Percentiles rank a stretch among this genome's conserved stretches.
Evolutionary conservation across 495 filamentous ascomycete genomes (phyloP).

Genomic region (Talaromyces nanjingensis): DNA sequence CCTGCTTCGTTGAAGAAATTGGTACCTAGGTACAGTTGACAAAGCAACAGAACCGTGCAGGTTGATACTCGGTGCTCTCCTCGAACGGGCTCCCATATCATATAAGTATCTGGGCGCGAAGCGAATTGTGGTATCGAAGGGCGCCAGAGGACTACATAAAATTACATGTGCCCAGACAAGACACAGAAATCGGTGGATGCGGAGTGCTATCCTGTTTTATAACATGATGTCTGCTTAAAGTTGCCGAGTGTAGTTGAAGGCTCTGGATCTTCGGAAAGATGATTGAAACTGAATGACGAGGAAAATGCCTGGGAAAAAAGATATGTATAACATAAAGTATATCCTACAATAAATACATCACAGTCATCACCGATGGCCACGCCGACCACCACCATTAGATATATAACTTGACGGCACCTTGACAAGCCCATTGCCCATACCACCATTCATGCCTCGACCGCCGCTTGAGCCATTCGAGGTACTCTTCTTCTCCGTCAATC

Average conservation of each 20-base stretch:
- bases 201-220: too few relatives aligned
- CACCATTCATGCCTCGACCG: background rate
- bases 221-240: too few relatives aligned
- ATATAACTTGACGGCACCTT: slow-evolving; percentile 2
- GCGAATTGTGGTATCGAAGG: too few relatives aligned
- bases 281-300: too few relatives aligned
- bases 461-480: background rate
- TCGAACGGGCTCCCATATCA: too few relatives aligned
- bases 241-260: too few relatives aligned
- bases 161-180: too few relatives aligned
- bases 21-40: background rate
- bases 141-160: too few relatives aligned
- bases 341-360: background rate
- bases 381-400: slow-evolving; percentile 1
- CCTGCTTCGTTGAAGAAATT: background rate
- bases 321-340: background rate
- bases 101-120: too few relatives aligned
- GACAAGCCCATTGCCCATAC: background rate
- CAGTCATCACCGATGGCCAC: background rate
- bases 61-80: background rate
- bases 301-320: background rate
- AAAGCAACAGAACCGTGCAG: background rate
- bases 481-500: slow-evolving; percentile 52
- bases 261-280: too few relatives aligned
- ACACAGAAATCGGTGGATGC: too few relatives aligned